phyloP scores from a whole-genome alignment of 2,329 filamentous ascomycete species.

The Clonostachys rhizophaga region DNA sequence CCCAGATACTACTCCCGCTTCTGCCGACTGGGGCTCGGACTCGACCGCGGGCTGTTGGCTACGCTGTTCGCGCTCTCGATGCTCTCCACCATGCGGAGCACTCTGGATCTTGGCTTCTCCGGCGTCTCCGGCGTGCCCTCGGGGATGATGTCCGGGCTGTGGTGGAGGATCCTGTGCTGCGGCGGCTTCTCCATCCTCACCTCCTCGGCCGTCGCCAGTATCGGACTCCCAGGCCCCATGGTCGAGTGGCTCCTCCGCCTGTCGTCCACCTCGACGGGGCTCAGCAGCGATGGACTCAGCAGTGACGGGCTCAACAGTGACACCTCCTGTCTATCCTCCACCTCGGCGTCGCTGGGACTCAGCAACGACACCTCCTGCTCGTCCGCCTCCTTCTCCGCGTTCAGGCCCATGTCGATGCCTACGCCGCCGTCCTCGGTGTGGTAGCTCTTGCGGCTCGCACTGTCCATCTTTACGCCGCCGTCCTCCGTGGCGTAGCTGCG shows the following conservation, averaged over 20 bases:
- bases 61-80: conserved; percentile 39
- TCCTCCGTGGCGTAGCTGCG: too few species aligned
- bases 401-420: too few species aligned
- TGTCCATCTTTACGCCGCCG: too few species aligned
- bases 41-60: too few species aligned
- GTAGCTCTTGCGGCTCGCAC: too few species aligned
- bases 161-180: background rate
- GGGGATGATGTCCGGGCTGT: too few species aligned
- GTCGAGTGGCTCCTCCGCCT: conserved; percentile 7
- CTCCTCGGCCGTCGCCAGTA: conserved; percentile 39
- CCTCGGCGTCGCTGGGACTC: too few species aligned
- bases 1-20: too few species aligned
- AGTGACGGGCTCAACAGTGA: too few species aligned
- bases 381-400: background rate
- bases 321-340: too few species aligned
- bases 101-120: conserved; percentile 32
- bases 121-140: conserved; percentile 1
- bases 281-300: background rate
- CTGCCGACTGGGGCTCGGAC: too few species aligned
- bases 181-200: conserved; percentile 25
- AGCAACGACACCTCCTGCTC: background rate
- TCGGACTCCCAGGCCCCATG: conserved; percentile 21
- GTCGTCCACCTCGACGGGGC: conserved; percentile 5
- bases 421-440: too few species aligned
- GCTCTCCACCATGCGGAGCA: conserved; percentile 51